A percentile compares a stretch with the other conserved stretches of the same genome.
phyloP scores from a whole-genome alignment of 306 rosid species.

The Prunus mongolica region DNA sequence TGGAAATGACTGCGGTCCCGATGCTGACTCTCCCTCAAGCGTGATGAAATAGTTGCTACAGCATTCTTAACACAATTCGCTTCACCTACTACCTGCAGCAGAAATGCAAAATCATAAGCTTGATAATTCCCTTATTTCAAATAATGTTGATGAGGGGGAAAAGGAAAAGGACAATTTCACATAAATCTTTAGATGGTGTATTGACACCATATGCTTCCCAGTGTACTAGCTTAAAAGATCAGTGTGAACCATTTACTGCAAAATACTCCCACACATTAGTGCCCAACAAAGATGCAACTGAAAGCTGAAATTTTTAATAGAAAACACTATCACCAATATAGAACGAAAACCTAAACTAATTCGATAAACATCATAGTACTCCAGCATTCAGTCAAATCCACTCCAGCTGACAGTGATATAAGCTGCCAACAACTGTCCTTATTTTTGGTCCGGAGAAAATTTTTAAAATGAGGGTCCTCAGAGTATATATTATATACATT shows the following conservation, averaged over 20 bases:
- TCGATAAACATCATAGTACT: background rate
- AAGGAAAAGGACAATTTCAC: background rate
- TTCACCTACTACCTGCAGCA: slow-evolving; percentile 87
- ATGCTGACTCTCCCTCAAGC: slow-evolving; percentile 99
- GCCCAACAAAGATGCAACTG: slow-evolving; percentile 5
- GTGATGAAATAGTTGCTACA: slow-evolving; percentile 59
- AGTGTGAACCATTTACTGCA: background rate
- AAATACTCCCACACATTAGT: background rate
- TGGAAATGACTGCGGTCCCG: slow-evolving; percentile 87
- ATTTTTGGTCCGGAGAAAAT: background rate
- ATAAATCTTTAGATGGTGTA: background rate
- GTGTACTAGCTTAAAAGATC: background rate
- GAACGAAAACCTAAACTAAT: background rate
- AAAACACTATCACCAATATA: background rate
- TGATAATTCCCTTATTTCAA: background rate
- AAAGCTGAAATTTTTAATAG: background rate
- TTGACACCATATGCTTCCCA: background rate
- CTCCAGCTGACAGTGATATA: background rate
- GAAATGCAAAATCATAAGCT: background rate
- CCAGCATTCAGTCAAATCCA: background rate
- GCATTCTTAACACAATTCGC: slow-evolving; percentile 70
- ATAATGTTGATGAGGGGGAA: background rate
- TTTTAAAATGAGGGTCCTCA: background rate
- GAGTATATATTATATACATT: slow-evolving; percentile 12
- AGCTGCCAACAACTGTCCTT: slow-evolving; percentile 13